These are phyloP conservation scores for Liriodendron chinense DNA, from an alignment of 164 flowering plant species.

Conservation along the genomic window DNA sequence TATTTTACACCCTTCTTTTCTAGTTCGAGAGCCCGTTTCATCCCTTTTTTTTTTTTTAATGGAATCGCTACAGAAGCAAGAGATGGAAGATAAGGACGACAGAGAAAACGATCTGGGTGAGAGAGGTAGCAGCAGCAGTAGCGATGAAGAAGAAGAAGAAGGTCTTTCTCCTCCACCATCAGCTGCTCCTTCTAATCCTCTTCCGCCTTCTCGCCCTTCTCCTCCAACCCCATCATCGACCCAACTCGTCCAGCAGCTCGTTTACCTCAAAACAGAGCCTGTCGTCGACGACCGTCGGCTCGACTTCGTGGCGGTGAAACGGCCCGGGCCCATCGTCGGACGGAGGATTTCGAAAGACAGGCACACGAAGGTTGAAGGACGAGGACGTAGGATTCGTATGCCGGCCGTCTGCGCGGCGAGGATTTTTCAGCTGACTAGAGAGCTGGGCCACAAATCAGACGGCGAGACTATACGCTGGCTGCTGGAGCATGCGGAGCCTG, in stretches of 20 bases:
- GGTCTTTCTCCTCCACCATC: neutral
- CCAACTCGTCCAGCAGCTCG: constrained; percentile 12
- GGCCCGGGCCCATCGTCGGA: constrained; percentile 11
- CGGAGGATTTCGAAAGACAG: constrained; percentile 58
- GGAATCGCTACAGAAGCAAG: neutral
- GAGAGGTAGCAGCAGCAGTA: neutral
- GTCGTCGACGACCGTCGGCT: constrained; percentile 1
- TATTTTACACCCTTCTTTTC: constrained; percentile 1
- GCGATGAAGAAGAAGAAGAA: neutral
- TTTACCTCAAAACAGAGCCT: constrained; percentile 13
- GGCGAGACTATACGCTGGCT: constrained; percentile 81
- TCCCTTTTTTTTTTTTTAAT: neutral
- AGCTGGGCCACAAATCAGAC: constrained; percentile 74
- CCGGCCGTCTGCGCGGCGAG: constrained; percentile 80
- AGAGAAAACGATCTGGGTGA: constrained; percentile 5
- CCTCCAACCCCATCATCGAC: neutral
- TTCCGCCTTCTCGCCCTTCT: neutral
- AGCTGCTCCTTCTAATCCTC: neutral
- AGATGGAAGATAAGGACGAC: constrained; percentile 3
- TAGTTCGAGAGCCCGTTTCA: neutral
- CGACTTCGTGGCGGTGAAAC: constrained; percentile 1
- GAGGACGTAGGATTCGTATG: constrained; percentile 75
- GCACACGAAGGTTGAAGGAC: constrained; percentile 73
- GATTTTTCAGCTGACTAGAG: constrained; percentile 72
- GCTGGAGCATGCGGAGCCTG: constrained; percentile 68